Conservation (phyloP, 352 stramenopile species). For the Thalassiosira ordinaria region DNA sequence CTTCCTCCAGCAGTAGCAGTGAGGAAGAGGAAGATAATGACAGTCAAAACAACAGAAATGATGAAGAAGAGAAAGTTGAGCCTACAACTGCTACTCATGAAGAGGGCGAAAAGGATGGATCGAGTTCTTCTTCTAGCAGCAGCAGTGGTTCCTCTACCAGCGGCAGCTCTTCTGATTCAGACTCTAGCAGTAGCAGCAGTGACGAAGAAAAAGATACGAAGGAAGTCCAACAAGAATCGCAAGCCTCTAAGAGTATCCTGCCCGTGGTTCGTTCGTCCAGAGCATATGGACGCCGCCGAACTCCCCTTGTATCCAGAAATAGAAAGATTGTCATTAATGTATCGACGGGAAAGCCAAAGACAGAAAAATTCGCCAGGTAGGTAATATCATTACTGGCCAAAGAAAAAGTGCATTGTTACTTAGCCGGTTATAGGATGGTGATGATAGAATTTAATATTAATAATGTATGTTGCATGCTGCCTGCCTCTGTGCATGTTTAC, state of each 20-base stretch:
- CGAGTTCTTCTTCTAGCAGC: slow-evolving; percentile 22
- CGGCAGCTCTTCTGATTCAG: slow-evolving; percentile 29
- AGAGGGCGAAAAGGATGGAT: too few relatives aligned
- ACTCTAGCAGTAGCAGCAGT: slow-evolving; percentile 35
- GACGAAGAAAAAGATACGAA: neutral
- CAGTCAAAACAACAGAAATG: neutral
- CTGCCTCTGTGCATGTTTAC: too few relatives aligned
- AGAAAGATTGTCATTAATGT: slow-evolving; percentile 39
- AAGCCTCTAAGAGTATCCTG: slow-evolving; percentile 18
- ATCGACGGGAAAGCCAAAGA: neutral
- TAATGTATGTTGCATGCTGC: too few relatives aligned
- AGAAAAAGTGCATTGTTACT: too few relatives aligned
- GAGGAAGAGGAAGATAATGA: neutral
- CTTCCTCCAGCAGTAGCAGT: neutral
- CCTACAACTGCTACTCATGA: too few relatives aligned
- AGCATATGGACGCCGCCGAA: slow-evolving; percentile 1
- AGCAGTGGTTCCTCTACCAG: slow-evolving; percentile 43
- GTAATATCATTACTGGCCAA: too few relatives aligned
- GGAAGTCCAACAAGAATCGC: slow-evolving; percentile 9
- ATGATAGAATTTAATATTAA: too few relatives aligned
- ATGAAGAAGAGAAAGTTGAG: slow-evolving; percentile 1
- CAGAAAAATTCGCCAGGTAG: slow-evolving; percentile 11
- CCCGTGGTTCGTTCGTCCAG: slow-evolving; percentile 17
- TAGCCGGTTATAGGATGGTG: too few relatives aligned
- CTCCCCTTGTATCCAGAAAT: slow-evolving; percentile 26